Evolutionary conservation across 148 eudicot genomes (phyloP), one percentile per base, ranked within the genome.

Genomic region (Camellia japonica): DNA sequence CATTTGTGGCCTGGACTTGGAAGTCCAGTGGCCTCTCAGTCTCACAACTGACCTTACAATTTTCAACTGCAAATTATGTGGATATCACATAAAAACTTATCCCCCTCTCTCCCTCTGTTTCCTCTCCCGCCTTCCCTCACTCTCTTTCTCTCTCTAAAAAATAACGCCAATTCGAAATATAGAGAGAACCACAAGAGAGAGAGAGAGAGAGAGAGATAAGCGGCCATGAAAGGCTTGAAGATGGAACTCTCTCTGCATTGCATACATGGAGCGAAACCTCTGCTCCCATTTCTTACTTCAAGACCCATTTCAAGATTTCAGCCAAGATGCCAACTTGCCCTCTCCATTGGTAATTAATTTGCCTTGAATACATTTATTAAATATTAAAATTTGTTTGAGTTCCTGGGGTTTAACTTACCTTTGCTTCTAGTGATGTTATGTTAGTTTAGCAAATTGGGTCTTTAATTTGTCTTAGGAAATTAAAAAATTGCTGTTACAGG

Each of bases 171-270:
- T 43, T 49, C 15, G 19, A 23, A 20, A 23, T 3, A 8, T 20
- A 20, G 59, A 76, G n/a, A n/a, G 3, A 30, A n/a, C 30, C 67
- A n/a, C 18, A 5, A 19, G 49, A 16, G 47, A 15, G 77, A 38
- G 23, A 23, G 23, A 23, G 23, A 23, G 23, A 19, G 52, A 43
- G 78, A 51, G 12, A 65, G 30, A 65, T 5, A 16, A 16, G 79
- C 18, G 60, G 79, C n/a, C 8, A 78, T 78, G 80, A 64, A 67
- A 68, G 47, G 64, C 52, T 68, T 67, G 65, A 67, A 67, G 51
- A 73, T 78, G 23, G 49, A 58, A 10, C 42, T 54, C 63, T 71
- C 70, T 16, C 70, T 62, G 18, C 47, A 44, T 64, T 9, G 61
- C 73, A 55, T 11, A 54, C 16, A 56, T 68, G 80, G 64, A 19